These are phyloP conservation scores for Apocynum venetum DNA, from an alignment of 257 asterid species.

Conservation along the genomic window DNA sequence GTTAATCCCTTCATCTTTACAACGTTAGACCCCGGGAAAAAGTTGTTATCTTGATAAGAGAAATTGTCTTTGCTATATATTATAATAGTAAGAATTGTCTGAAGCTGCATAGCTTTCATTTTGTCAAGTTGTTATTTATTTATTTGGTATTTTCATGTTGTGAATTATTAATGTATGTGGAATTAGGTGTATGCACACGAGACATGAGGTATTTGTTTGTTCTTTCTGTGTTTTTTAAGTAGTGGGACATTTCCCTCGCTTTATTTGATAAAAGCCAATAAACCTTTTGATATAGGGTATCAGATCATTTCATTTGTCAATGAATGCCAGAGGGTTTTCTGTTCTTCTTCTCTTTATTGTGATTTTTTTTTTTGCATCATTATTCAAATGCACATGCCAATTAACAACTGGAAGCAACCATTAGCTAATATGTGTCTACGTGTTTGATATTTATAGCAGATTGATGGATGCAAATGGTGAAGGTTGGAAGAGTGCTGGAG, in stretches of 20 bases:
- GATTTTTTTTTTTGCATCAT: neutral
- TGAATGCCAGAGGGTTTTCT: neutral
- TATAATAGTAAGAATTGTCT: no score
- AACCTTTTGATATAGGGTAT: neutral
- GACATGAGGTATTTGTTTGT: neutral
- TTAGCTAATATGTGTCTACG: neutral
- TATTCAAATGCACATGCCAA: neutral
- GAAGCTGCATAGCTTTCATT: no score
- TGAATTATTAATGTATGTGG: neutral
- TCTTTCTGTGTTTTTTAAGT: neutral
- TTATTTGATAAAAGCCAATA: neutral
- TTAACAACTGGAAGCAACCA: neutral
- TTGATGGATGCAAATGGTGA: conserved; percentile 35
- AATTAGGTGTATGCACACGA: neutral
- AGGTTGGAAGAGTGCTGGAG: conserved; percentile 31
- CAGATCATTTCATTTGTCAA: neutral
- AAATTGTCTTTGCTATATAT: no score
- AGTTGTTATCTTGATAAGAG: neutral
- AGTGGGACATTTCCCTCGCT: neutral
- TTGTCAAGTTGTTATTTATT: no score
- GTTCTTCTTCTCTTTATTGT: neutral
- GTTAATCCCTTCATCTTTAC: neutral
- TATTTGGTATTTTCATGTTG: neutral
- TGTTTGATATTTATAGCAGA: conserved; percentile 8
- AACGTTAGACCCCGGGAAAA: neutral